Conservation (phyloP, 1,284 basidiomycete species). For the Puccinia polysora region DNA sequence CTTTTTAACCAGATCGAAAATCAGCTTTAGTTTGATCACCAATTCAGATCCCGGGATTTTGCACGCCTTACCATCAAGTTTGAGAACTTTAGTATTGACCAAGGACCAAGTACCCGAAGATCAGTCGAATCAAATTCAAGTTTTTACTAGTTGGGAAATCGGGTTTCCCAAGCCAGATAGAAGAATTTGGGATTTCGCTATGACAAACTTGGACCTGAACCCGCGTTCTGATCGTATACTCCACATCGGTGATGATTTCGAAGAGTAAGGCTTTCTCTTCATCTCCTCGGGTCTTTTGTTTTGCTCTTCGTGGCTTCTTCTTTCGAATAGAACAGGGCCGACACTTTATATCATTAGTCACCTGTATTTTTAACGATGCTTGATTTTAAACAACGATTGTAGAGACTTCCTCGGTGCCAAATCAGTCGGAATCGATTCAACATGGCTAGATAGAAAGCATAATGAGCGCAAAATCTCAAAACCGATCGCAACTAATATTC, state of each 20-base stretch:
- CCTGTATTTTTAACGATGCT: not conserved
- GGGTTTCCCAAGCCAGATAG: conserved; percentile 5
- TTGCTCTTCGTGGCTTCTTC: too few species aligned
- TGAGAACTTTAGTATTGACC: not conserved
- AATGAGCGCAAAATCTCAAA: not conserved
- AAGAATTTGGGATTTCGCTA: conserved; percentile 6
- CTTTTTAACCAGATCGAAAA: not conserved
- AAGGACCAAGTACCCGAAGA: not conserved
- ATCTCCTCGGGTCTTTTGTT: too few species aligned
- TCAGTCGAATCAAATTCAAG: not conserved
- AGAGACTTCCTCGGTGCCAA: conserved; percentile 20
- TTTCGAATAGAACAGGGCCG: too few species aligned
- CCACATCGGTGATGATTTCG: conserved; percentile 20
- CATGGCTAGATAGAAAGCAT: conserved; percentile 22
- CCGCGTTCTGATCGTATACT: not conserved
- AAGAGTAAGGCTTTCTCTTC: not conserved
- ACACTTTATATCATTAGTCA: too few species aligned
- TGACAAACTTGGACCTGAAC: not conserved
- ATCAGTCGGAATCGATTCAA: conserved; percentile 4
- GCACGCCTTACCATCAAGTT: not conserved
- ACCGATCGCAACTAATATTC: not conserved
- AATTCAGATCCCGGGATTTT: conserved; percentile 23
- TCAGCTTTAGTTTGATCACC: conserved; percentile 5
- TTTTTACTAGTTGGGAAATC: conserved; percentile 17
- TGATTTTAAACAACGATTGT: not conserved